Evolutionary conservation across 176 grass and related monocot species (phyloP), one percentile per base, ranked within the genome.

Genomic region (Otatea glauca): DNA sequence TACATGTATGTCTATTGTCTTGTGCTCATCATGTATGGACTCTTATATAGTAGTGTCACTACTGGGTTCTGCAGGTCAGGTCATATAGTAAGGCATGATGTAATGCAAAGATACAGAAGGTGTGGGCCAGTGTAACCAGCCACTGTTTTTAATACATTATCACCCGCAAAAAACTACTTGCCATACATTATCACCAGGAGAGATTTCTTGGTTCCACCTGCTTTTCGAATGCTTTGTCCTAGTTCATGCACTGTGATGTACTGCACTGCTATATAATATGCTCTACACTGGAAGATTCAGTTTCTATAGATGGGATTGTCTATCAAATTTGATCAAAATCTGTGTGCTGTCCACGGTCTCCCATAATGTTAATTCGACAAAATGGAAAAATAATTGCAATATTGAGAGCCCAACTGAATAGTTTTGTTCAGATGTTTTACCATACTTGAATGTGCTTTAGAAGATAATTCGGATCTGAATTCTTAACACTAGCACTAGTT

Each of bases 111-210:
- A 23, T 80, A 43, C 74, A 43, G 35, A 64, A 49, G 42, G 20
- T 70, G 70, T 63, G 71, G 82, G 41, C 53, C 37, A 63, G 53
- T 9, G 79, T 60, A 73, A 84, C 41, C 73, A 67, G 59, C 66
- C 88, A 74, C n/a, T 56, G 66, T 82, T 76, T 90, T 90, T 68
- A 81, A 81, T 67, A 81, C 48, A 67, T 87, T 81, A 81, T 87
- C 85, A 81, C 49, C 50, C 68, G 38, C n/a, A 68, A 38, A 34
- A 74, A 74, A 68, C 50, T 74, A 37, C 18, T 86, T 85, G 74
- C 18, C 60, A 78, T 71, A 90, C 65, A 65, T 90, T 82, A 90
- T 90, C 88, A 77, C 39, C 55, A 72, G 64, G 21, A 66, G 65
- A 7, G 70, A 25, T 58, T 65, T 60, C 81, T 74, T 86, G 84